Conservation (phyloP, 2,329 filamentous ascomycete genomes). For the Fusarium dimerum region DNA sequence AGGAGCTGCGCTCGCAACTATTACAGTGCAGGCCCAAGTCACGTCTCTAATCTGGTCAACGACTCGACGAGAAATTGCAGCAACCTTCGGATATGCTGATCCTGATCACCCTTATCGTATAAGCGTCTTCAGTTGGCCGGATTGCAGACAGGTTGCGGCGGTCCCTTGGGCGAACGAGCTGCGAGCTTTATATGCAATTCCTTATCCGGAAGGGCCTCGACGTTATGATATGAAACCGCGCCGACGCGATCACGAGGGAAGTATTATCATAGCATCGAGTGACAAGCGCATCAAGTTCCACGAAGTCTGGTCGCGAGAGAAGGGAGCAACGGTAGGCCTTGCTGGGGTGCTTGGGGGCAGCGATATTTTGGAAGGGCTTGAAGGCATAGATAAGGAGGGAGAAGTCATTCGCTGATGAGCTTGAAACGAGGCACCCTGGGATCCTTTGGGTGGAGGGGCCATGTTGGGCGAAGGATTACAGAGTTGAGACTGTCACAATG, state of each 20-base stretch:
- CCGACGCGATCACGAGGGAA: slow-evolving; percentile 45
- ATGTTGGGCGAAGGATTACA: not conserved
- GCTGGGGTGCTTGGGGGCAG: slow-evolving; percentile 75
- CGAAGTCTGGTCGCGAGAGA: slow-evolving; percentile 79
- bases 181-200: slow-evolving; percentile 82
- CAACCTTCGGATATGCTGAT: slow-evolving; percentile 91
- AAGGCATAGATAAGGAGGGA: slow-evolving; percentile 75
- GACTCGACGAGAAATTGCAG: slow-evolving; percentile 82
- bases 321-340: slow-evolving; percentile 52
- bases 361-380: slow-evolving; percentile 78
- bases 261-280: slow-evolving; percentile 87
- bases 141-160: slow-evolving; percentile 80
- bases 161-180: slow-evolving; percentile 82
- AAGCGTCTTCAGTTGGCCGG: slow-evolving; percentile 92
- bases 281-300: slow-evolving; percentile 95
- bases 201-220: slow-evolving; percentile 64
- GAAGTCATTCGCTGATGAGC: slow-evolving; percentile 66
- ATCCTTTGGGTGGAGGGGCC: not conserved
- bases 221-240: slow-evolving; percentile 24
- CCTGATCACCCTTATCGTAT: slow-evolving; percentile 88
- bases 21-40: slow-evolving; percentile 90
- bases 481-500: slow-evolving; percentile 15
- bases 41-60: slow-evolving; percentile 90
- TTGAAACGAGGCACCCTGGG: not conserved
- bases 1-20: slow-evolving; percentile 82